Percentiles rank a stretch among this genome's conserved stretches.
Conservation (phyloP, 768 basidiomycete species). For the Pleurotus salmoneostramineus region DNA sequence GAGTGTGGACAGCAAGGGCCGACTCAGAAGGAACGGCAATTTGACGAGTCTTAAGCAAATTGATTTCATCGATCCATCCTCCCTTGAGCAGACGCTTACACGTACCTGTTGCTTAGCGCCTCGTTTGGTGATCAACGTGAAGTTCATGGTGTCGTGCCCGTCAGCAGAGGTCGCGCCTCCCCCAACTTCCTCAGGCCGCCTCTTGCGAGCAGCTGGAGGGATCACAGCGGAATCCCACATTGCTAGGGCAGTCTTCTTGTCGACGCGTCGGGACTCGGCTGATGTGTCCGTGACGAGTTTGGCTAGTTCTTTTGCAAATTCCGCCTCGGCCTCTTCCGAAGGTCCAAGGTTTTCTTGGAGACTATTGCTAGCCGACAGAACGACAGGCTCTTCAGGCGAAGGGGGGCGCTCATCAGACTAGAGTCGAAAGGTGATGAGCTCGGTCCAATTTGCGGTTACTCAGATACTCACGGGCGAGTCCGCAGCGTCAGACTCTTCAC, state of each 20-base stretch:
- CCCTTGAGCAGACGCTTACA: not conserved
- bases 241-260: constrained; percentile 81
- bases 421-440: not conserved
- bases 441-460: not conserved
- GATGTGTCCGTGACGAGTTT: constrained; percentile 91
- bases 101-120: constrained; percentile 89
- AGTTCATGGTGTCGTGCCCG: constrained; percentile 67
- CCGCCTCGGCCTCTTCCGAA: constrained; percentile 85
- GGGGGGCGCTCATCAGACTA: constrained; percentile 68
- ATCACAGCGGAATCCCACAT: constrained; percentile 89
- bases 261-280: constrained; percentile 77
- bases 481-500: constrained; percentile 42
- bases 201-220: constrained; percentile 62
- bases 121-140: constrained; percentile 88
- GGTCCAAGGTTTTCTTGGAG: constrained; percentile 74
- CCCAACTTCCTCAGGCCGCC: constrained; percentile 55
- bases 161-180: constrained; percentile 32
- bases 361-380: constrained; percentile 53
- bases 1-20: constrained; percentile 85
- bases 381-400: constrained; percentile 79
- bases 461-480: constrained; percentile 49
- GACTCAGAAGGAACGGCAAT: constrained; percentile 87
- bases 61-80: constrained; percentile 1
- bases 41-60: constrained; percentile 62
- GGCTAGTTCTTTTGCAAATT: constrained; percentile 93